Base-by-base conservation (phyloP, 2,329 filamentous ascomycete genomes). In the Paecilomyces sp. region DNA sequence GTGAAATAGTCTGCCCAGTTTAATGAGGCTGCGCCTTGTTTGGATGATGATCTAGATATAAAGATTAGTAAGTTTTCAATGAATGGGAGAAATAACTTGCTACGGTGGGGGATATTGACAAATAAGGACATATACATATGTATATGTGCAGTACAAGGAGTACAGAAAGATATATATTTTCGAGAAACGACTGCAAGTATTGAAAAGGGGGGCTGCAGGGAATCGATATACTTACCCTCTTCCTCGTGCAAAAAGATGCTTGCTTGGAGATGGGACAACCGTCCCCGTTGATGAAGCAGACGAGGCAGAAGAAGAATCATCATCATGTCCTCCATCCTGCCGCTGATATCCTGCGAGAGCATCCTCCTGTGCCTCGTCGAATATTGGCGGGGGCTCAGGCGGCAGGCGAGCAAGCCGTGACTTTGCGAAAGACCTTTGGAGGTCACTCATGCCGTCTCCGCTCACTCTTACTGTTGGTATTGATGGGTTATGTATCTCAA, bases 221-320 rank as follows among this genome's bases (percentile, higher is more conserved):
- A 60, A 47, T 24, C 50, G 61, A 58, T 58, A 55, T 59, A 77
- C 77, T 69, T 79, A 90, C 88, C 86, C 83, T 76, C 84, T 82
- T 54, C 87, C 85, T 65, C 88, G 83, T 60, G 88, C 88, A 76
- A 92, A 91, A 50, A 92, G 79, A 63, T 87, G 88, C 66, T 88
- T 85, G 65, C 84, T 88, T 6, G 85, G 84, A 3, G 89, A 90
- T 0, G 92, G 91, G 63, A 91, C 88, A 62, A 97, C 83, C n/a
- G 93, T 97, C 28, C 92, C 92, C 3, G 92, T 91, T 1, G 92
- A 97, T 3, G 92, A 96, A 41, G 91, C 88, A n/a, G 92, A 96
- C 0, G 89, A 96, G 13, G 90, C 79, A 6, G 82, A 83, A 25
- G 87, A 90, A 13, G 87, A 89, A 72, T 90, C 88, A 64, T 88